Percentiles rank a stretch among this genome's conserved stretches.
phyloP scores from a whole-genome alignment of 257 asterid genomes.

The Solanum tarijense region DNA sequence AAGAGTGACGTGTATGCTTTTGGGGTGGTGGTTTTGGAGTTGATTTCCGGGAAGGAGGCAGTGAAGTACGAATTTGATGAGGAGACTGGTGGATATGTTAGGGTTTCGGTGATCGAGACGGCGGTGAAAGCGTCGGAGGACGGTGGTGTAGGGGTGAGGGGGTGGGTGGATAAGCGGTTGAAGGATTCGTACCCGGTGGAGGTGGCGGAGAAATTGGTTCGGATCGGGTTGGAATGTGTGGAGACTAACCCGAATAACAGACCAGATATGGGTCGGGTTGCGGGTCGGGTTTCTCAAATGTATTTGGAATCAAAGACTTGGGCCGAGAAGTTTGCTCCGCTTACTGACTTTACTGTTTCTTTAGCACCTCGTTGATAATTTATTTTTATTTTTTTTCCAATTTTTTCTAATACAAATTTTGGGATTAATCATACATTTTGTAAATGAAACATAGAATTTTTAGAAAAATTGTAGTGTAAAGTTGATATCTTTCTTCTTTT shows the following conservation, averaged over 20 bases:
- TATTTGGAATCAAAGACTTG: constrained; percentile 60
- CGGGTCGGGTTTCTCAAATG: constrained; percentile 63
- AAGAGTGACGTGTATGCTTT: constrained; percentile 75
- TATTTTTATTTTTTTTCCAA: background rate
- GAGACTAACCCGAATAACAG: constrained; percentile 62
- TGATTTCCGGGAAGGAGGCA: constrained; percentile 80
- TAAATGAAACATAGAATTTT: background rate
- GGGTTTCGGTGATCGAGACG: constrained; percentile 63
- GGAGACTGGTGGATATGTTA: constrained; percentile 45
- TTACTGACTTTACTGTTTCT: constrained; percentile 61
- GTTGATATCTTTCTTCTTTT: background rate
- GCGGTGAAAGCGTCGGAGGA: constrained; percentile 41
- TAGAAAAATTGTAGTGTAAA: background rate
- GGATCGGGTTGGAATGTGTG: constrained; percentile 73
- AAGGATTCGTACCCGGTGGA: constrained; percentile 97
- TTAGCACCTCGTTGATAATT: constrained; percentile 48
- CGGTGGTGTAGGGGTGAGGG: constrained; percentile 47
- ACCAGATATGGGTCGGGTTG: constrained; percentile 83
- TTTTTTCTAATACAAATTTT: background rate
- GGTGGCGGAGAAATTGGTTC: constrained; percentile 57
- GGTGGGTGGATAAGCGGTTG: constrained; percentile 80
- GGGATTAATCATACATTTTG: background rate
- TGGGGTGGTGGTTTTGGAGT: constrained; percentile 80
- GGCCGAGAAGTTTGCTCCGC: constrained; percentile 45
- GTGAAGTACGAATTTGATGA: constrained; percentile 48